Conservation (phyloP, 257 asterid species). For the Solanum tarijense region DNA sequence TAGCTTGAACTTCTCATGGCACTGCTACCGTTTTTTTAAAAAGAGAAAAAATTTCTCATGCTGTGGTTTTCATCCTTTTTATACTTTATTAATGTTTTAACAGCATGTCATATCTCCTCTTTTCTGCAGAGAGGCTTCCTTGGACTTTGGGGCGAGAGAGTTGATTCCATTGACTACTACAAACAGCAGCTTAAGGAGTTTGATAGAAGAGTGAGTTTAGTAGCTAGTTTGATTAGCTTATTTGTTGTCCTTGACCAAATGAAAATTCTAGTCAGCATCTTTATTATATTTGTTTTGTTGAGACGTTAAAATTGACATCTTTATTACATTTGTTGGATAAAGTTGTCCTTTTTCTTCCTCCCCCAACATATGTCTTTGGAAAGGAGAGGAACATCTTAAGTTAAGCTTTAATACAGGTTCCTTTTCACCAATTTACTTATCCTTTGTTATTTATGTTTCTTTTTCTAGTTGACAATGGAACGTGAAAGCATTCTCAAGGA, state of each 20-base stretch:
- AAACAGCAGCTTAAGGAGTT: slow-evolving; percentile 45
- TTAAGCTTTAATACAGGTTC: not conserved
- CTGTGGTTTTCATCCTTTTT: not conserved
- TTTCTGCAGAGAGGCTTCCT: slow-evolving; percentile 66
- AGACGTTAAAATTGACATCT: not conserved
- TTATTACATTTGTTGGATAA: not conserved
- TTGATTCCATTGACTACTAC: slow-evolving; percentile 78
- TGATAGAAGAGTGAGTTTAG: slow-evolving; percentile 51
- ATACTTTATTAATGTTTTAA: not conserved
- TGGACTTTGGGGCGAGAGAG: slow-evolving; percentile 71
- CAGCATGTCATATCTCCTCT: not conserved
- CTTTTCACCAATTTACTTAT: not conserved
- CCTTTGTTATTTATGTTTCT: not conserved
- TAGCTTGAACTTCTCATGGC: not conserved
- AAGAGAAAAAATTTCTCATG: not conserved
- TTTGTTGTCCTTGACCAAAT: not conserved
- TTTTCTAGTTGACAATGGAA: slow-evolving; percentile 63
- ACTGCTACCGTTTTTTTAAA: not conserved
- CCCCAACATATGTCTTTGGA: not conserved
- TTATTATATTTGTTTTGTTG: not conserved
- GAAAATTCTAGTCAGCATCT: not conserved
- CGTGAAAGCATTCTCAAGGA: slow-evolving; percentile 72
- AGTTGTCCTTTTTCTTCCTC: not conserved
- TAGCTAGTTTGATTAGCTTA: slow-evolving; percentile 1
- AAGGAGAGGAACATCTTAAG: not conserved